Conservation (phyloP, 2,329 filamentous ascomycete species). For the Magnaporthiopsis incrustans region DNA sequence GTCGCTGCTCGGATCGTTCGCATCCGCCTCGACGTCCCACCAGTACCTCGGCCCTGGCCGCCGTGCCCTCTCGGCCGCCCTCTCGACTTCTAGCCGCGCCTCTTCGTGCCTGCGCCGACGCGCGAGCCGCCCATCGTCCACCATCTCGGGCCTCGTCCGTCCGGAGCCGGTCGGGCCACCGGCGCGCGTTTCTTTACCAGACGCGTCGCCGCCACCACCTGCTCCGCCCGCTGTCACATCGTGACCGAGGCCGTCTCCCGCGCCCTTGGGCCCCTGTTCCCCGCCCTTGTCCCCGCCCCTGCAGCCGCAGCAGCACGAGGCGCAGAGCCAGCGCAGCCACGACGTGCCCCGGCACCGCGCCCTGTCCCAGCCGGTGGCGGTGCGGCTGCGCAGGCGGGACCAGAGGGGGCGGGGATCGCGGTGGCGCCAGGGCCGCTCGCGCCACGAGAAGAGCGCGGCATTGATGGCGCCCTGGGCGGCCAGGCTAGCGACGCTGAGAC, state of each 20-base stretch:
- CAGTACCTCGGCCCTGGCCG: neutral
- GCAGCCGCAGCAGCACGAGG: neutral
- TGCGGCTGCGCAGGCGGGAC: slow-evolving; percentile 11
- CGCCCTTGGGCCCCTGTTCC: neutral
- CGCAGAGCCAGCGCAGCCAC: neutral
- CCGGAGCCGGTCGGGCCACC: slow-evolving; percentile 26
- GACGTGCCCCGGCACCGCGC: slow-evolving; percentile 11
- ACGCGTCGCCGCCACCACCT: too few relatives aligned
- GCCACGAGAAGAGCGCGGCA: slow-evolving; percentile 56
- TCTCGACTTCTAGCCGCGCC: slow-evolving; percentile 23
- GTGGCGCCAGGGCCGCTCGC: slow-evolving; percentile 65
- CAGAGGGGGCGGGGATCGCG: slow-evolving; percentile 29
- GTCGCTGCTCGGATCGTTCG: neutral
- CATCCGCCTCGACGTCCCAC: slow-evolving; percentile 3
- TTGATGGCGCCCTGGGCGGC: slow-evolving; percentile 61
- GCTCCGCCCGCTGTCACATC: neutral
- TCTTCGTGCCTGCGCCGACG: slow-evolving; percentile 41
- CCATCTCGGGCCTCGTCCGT: slow-evolving; percentile 44
- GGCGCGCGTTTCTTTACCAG: slow-evolving; percentile 8
- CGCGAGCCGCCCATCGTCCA: slow-evolving; percentile 40
- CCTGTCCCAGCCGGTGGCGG: slow-evolving; percentile 13
- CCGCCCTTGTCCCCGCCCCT: neutral
- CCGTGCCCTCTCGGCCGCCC: slow-evolving; percentile 8
- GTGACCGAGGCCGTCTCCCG: neutral
- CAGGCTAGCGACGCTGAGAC: slow-evolving; percentile 49